Base-by-base conservation (phyloP, 2,329 filamentous ascomycete species). In the Cylindrodendrum hubeiense region DNA sequence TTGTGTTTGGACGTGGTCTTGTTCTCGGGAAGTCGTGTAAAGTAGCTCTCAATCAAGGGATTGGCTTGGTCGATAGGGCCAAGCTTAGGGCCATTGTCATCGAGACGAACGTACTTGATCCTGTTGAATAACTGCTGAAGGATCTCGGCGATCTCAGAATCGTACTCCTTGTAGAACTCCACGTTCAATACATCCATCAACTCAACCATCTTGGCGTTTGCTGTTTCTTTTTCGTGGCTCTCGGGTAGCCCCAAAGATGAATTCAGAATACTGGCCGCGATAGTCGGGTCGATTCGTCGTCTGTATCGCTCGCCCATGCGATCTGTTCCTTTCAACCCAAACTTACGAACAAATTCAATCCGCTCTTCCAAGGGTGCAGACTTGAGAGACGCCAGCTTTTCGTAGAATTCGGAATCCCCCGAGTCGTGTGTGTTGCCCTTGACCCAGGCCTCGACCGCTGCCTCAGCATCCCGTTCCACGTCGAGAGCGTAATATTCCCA, bases 401-500 rank as follows among this genome's bases (percentile, higher is more conserved):
- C 81, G 37, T 77, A 78, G 15, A 75, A 70, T 8, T 63, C 68
- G 5, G 65, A 75, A 12, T 84, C 85, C 5, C 88, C 80, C 0
- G 89, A 85, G 50, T 87, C 83, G 13, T 83, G 84, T 51, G 86
- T 81, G 50, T 89, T 81, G 21, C 90, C 91, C 28, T 82, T 82
- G 34, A 85, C 83, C 94, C 95, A 98, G 1, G 90, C 86, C 46
- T 92, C 85, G 3, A 96, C 79, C 34, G 91, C 89, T 7, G 88
- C 88, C 67, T 91, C 86, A 5, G 89, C 86, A 75, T 95, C 89
- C 30, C 87, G 84, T 62, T 95, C 89, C 4, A 96, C 90, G 74
- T 98, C 89, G 62, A 97, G 83, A 17, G 92, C 90, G 77, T 98
- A 99, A 82, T 91, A 99, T 77, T 99, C 93, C 96, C 96, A 99